Evolutionary conservation across 805 yeast genomes (phyloP), one percentile per base, ranked within the genome.

Genomic region (Kluyveromyces lactis): DNA sequence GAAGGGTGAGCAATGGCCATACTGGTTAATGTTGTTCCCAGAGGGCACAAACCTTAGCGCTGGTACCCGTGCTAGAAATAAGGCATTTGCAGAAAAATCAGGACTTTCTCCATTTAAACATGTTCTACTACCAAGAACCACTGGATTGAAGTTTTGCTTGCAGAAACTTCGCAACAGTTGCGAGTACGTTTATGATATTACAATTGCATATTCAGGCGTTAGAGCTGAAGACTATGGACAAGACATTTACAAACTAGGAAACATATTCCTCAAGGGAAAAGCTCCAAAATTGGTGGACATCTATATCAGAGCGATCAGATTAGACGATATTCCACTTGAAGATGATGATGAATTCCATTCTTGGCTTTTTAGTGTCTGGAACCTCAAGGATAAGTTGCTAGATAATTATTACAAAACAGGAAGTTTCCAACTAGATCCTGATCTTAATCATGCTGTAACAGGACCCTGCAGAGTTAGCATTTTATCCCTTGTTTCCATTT

Each of bases 1-100:
- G 16, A 62, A 69, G 48, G 56, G 52, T 38, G 38, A 49, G 21
- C 28, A 36, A 28, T 72, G 76, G 75, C 80, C 83, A 3, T 79
- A 80, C 46, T 77, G 81, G 69, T 58, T 92, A 33, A 62, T 89
- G 17, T 59, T 92, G 19, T 92, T 82, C 62, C 98, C 98, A 1
- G 98, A 92, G 60, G 98, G 98, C 4, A 92, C 98, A 0, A 92
- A 86, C 42, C 63, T 83, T 40, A 79, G 92, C 28, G 69, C 68
- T 4, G 71, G 75, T 43, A 86, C 95, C 2, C 69, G 75, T 35
- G 62, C 51, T 3, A 73, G 74, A 42, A 76, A 89, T 7, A 67
- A 66, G 13, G 66, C 56, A 6, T 92, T 67, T 60, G 81, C 86
- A 16, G 61, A 57, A 4, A 73, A 78, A 46, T 54, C 68, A 18